Base-by-base conservation (phyloP, 176 grass and related monocot genomes). In the Secale cereale region DNA sequence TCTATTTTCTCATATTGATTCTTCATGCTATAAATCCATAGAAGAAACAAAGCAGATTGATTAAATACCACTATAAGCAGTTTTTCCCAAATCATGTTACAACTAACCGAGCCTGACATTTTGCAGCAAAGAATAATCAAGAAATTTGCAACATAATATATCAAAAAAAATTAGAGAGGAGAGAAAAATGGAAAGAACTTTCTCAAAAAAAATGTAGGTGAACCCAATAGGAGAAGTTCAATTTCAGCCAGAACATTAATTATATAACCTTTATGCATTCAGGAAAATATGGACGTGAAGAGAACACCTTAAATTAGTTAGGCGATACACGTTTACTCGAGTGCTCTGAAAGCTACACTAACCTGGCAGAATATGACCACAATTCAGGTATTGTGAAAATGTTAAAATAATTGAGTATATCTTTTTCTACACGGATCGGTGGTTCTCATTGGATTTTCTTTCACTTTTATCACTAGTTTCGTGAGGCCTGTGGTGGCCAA, bases 341-440 rank as follows among this genome's bases (percentile, higher is more conserved):
- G 91, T 90, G 90, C 92, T 87, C 85, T 97, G 69, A 97, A 94
- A 88, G 92, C 90, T 52, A 91, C 82, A 54, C 70, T 87, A 76
- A 97, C 86, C 50, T 98, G 95, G 91, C 92, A 94, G 69, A 98
- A 98, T 76, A 94, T 98, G 95, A 91, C 81, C 63, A 91, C 87
- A 11, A 82, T 98, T 82, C 91, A 98, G 95, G 95, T 98, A 79
- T 48, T 33, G 3, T 83, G 50, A 29, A 90, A 89, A 92, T 32
- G 65, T 45, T 76, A 85, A 36, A 36, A 36, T 36, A 36, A 36
- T 36, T 36, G 35, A 36, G 35, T 36, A 36, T 36, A 36, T 36
- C 75, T 83, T 32, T 54, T 77, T 82, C 5, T 65, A 65, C 27
- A 61, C 66, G 35, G 35, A 36, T 36, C 35, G 35, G 35, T 7